These are phyloP conservation scores for Leccinum incarnatum DNA, from an alignment of 768 basidiomycete genomes.

Conservation along the genomic window DNA sequence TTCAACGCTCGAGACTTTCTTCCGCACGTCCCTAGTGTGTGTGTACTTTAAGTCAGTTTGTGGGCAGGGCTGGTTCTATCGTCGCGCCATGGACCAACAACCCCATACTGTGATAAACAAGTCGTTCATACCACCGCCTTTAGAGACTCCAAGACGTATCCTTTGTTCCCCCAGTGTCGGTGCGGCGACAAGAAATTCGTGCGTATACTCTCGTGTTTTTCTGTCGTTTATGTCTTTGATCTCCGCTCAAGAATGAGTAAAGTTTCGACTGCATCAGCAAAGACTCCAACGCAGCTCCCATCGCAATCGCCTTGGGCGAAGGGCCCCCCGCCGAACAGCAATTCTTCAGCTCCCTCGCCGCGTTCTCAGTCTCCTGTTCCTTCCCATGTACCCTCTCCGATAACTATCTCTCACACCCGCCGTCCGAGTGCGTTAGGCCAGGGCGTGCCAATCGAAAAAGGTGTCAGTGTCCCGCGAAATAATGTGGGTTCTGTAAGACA, in stretches of 20 bases:
- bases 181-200: slow-evolving; percentile 32
- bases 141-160: too few species aligned
- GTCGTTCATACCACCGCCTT: too few species aligned
- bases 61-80: too few species aligned
- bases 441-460: slow-evolving; percentile 74
- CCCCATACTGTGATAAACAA: too few species aligned
- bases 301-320: slow-evolving; percentile 87
- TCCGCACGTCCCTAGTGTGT: slow-evolving; percentile 37
- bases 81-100: too few species aligned
- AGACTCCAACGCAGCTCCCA: slow-evolving; percentile 71
- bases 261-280: slow-evolving; percentile 72
- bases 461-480: slow-evolving; percentile 68
- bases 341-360: slow-evolving; percentile 51
- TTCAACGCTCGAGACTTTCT: slow-evolving; percentile 68
- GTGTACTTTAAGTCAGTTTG: too few species aligned
- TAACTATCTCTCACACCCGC: slow-evolving; percentile 63
- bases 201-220: slow-evolving; percentile 27
- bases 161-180: too few species aligned
- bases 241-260: slow-evolving; percentile 80
- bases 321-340: slow-evolving; percentile 71
- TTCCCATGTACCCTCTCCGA: slow-evolving; percentile 42
- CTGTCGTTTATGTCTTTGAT: too few species aligned
- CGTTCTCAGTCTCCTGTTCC: slow-evolving; percentile 79
- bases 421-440: slow-evolving; percentile 73
- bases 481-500: slow-evolving; percentile 64